A percentile compares a stretch with the other conserved stretches of the same genome.
phyloP scores from a whole-genome alignment of 2,329 filamentous ascomycete genomes.

The Ploettnerulaceae sp. region DNA sequence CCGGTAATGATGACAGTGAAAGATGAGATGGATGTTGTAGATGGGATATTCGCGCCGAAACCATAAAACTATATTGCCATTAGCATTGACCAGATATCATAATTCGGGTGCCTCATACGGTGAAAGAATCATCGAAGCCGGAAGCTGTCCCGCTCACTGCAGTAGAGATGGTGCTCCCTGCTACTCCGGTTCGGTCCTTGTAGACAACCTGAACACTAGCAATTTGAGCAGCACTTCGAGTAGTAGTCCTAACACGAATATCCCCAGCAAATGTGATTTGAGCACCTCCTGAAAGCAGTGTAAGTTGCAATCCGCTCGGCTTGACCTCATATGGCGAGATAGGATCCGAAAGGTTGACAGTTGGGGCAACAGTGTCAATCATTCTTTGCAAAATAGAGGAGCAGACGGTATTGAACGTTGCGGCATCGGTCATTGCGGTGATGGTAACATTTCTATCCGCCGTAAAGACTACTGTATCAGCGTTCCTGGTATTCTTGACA shows the following conservation, averaged over 20 bases:
- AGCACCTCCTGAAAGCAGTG: slow-evolving; percentile 44
- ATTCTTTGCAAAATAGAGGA: slow-evolving; percentile 51
- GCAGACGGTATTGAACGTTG: slow-evolving; percentile 45
- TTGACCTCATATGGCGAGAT: slow-evolving; percentile 55
- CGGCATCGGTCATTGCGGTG: slow-evolving; percentile 40
- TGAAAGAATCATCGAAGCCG: slow-evolving; percentile 58
- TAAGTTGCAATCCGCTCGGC: slow-evolving; percentile 52
- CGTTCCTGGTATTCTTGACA: slow-evolving; percentile 38
- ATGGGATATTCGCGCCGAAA: slow-evolving; percentile 43
- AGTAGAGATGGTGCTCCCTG: slow-evolving; percentile 43
- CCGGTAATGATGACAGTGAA: slow-evolving; percentile 50
- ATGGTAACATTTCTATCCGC: slow-evolving; percentile 53
- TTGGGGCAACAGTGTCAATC: slow-evolving; percentile 54
- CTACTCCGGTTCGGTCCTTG: slow-evolving; percentile 48
- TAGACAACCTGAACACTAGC: slow-evolving; percentile 48
- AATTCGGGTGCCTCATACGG: slow-evolving; percentile 41
- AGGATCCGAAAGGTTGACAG: slow-evolving; percentile 46
- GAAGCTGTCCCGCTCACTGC: slow-evolving; percentile 44
- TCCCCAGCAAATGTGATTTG: slow-evolving; percentile 48
- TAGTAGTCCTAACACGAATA: slow-evolving; percentile 53
- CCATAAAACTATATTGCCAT: slow-evolving; percentile 26
- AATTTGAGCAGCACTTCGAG: slow-evolving; percentile 39
- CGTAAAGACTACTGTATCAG: slow-evolving; percentile 53
- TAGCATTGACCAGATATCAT: background rate
- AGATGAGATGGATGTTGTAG: slow-evolving; percentile 56